Evolutionary conservation across 345 rosid species (phyloP), one percentile per base, ranked within the genome.

Genomic region (Rhizophora mangle): DNA sequence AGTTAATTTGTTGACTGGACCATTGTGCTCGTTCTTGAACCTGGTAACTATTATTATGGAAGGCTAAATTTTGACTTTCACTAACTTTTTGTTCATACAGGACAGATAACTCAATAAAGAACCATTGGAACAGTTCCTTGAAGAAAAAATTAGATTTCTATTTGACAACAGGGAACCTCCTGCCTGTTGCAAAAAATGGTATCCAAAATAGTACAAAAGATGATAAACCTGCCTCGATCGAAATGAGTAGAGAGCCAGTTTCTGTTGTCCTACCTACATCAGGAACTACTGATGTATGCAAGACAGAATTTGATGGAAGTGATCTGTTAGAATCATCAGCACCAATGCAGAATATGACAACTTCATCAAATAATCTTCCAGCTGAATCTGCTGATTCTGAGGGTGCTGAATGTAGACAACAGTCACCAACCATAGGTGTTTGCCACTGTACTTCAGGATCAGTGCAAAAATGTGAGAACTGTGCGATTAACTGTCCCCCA

Each of bases 41-140:
- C 49, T 1, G 19, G 29, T 13, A 43, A 34, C 7, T 61, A 21
- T 51, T 39, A 56, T 6, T n/a, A 43, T 13, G 19, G 31, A 47
- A 46, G 64, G 57, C 51, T 65, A 6, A 24, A 24, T 36, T 6
- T 63, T 63, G 62, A 55, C 34, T 32, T 67, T 60, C 62, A 22
- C 36, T 68, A 9, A 19, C n/a, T 2, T n/a, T 29, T 72, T 72
- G 5, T 69, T 82, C 69, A 55, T 68, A 69, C 87, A 96, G 99
- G 87, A 96, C 99, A 47, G 97, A 92, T 69, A 96, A 96, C 68
- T 80, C 99, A 51, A 96, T 92, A 70, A 96, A 96, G 83, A 96
- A 96, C 68, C 98, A 96, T 63, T 96, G 99, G 99, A 96, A 96
- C 72, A 92, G 98, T 80, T 92, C 98, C 68, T 63, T 96, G 88